These are phyloP conservation scores for Colletotrichum neosansevieriae DNA, from an alignment of 2,329 filamentous ascomycete species.

Conservation along the genomic window DNA sequence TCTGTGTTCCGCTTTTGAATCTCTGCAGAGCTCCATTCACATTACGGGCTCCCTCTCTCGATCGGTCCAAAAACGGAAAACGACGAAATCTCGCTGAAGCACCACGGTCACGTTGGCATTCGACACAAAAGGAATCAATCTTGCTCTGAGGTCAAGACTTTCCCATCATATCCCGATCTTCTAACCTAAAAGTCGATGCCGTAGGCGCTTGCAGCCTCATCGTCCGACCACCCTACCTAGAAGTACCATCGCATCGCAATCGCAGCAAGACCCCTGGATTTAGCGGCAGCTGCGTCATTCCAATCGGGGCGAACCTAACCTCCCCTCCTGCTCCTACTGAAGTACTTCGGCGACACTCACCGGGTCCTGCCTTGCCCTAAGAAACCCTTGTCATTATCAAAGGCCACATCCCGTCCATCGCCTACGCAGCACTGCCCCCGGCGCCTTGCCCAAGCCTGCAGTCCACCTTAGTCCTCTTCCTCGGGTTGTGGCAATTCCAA, in stretches of 20 bases:
- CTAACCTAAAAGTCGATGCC: slow-evolving; percentile 34
- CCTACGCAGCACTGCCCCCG: slow-evolving; percentile 13
- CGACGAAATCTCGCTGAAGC: too few relatives aligned
- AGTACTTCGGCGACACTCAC: neutral
- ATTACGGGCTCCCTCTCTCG: neutral
- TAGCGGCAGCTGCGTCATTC: slow-evolving; percentile 32
- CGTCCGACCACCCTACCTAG: slow-evolving; percentile 25
- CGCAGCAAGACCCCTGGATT: slow-evolving; percentile 29
- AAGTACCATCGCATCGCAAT: slow-evolving; percentile 11
- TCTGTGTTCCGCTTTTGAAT: neutral
- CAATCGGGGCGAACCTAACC: slow-evolving; percentile 19
- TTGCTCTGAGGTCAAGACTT: neutral
- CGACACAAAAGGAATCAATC: slow-evolving; percentile 15
- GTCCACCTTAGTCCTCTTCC: neutral
- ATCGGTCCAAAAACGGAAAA: neutral
- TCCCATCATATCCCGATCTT: slow-evolving; percentile 25
- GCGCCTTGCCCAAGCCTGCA: neutral
- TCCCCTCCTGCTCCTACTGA: slow-evolving; percentile 18
- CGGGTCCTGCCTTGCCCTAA: slow-evolving; percentile 27
- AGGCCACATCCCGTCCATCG: slow-evolving; percentile 23
- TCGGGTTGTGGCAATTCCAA: slow-evolving; percentile 20
- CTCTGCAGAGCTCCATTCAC: slow-evolving; percentile 1
- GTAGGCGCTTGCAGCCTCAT: slow-evolving; percentile 26
- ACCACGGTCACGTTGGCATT: neutral
- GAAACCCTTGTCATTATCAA: slow-evolving; percentile 20